Base-by-base conservation (phyloP, 2,329 filamentous ascomycete species). In the Tricladium varicosporioides region DNA sequence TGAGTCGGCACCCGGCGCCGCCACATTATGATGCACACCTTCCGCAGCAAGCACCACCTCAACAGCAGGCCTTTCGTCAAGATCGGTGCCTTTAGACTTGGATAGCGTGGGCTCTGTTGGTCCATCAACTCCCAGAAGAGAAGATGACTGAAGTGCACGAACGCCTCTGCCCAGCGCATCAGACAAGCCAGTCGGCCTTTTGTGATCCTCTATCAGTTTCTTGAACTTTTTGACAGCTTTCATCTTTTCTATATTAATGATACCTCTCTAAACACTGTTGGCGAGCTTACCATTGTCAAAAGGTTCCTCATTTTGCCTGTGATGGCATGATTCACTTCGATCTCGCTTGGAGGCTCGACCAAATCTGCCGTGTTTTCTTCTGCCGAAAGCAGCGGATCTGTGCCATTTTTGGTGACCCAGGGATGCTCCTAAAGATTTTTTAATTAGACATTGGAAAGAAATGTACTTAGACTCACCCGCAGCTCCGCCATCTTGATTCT, bases 201-300 rank as follows among this genome's bases (percentile, higher is more conserved):
- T 80, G n/a, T 49, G 53, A 56, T 78, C 76, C 61, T 83, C 78
- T 31, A 94, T 75, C 8, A 95, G 78, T 51, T 82, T 77, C 71
- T 95, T 97, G 78, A 97, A 97, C 57, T 88, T 89, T 61, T 88
- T 86, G 43, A 95, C 93, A 3, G 92, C 94, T 82, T 91, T 94
- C 79, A 97, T 89, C 87, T 91, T 61, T 10, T 32, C 40, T 9
- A 46, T 27, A 16, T 66, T 40, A 64, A 15, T 43, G 3, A 22
- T 16, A 22, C 22, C n/a, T 10, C 11, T 44, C 43, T 22, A 14
- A 31, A 44, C 32, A 22, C 19, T 18, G 3, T 14, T 56, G 27
- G 44, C 49, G 32, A n/a, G 71, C 76, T 67, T 79, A 91, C 88
- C 63, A 97, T 90, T 52, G 86, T 90, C 56, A 97, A 78, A 1